Base-by-base conservation (phyloP, 345 rosid species). In the Ricinus communis region DNA sequence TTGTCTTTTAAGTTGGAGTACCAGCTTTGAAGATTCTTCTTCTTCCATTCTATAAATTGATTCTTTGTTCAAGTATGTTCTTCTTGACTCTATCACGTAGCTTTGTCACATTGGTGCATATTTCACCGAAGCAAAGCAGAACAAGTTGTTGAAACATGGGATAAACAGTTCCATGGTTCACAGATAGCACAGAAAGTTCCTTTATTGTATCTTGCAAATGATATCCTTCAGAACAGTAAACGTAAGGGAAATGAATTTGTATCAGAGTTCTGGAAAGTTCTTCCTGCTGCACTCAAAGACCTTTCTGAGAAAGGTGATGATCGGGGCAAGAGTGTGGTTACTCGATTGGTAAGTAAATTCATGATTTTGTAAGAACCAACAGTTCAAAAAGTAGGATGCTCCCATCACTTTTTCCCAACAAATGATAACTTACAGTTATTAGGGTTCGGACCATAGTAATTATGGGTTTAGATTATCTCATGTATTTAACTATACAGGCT, bases 61-160 rank as follows among this genome's bases (percentile, higher is more conserved):
- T 21, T 55, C 6, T 49, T 27, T 66, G 22, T 47, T 67, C 22
- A 14, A n/a, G 51, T 71, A 19, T 68, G 65, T 68, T 66, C 1
- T 10, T 77, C 82, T 88, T 85, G 70, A 85, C 84, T 38, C 18
- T 74, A 36, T 30, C 73, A 38, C 12, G 56, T 70, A 94, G 99
- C 99, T 65, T 53, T 92, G 80, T 95, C 99, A 1, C 99, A 89
- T 76, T 92, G 93, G 93, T 95, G 99, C 88, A 92, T 92, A 78
- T 90, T 90, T 77, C 96, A 95, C 74, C 96, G 83, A 57, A 83
- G 83, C 72, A 92, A 92, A 82, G 96, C 98, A 1, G 96, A 90
- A 54, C 79, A 76, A 64, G 96, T 92, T 40, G 98, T 92, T 19
- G 60, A 85, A 31, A 95, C 98, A 87, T 95, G 99, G 99, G 90